These are phyloP conservation scores for Kodamaea neixiangensis DNA, from an alignment of 805 yeast genomes.

Conservation along the genomic window DNA sequence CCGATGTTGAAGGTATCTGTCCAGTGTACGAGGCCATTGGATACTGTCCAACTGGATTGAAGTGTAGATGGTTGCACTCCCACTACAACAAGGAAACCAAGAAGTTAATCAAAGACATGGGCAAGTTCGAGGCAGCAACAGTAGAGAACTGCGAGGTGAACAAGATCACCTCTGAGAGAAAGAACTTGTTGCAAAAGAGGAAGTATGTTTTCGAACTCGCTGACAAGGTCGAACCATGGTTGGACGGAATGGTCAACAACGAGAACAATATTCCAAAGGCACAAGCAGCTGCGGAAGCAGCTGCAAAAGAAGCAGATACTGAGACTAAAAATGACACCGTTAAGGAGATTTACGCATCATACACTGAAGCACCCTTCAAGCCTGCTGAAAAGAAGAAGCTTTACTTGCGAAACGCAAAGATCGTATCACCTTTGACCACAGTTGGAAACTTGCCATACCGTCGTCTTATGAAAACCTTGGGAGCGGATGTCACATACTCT, in stretches of 20 bases:
- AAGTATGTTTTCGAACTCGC: constrained; percentile 59
- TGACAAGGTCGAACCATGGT: constrained; percentile 57
- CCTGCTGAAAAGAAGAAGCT: constrained; percentile 80
- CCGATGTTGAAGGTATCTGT: constrained; percentile 75
- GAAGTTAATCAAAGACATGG: constrained; percentile 47
- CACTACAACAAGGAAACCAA: constrained; percentile 57
- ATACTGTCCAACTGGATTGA: constrained; percentile 87
- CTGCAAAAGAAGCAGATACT: constrained; percentile 20
- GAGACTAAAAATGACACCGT: constrained; percentile 7
- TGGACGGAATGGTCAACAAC: constrained; percentile 60
- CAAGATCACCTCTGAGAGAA: constrained; percentile 49
- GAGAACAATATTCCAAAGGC: constrained; percentile 39
- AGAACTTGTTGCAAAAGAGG: constrained; percentile 58
- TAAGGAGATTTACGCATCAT: constrained; percentile 47
- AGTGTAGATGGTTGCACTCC: constrained; percentile 85
- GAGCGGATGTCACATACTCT: constrained; percentile 90
- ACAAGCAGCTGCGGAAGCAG: constrained; percentile 30
- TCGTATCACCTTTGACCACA: constrained; percentile 93
- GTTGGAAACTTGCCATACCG: constrained; percentile 97
- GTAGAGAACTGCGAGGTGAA: constrained; percentile 61
- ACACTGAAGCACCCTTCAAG: constrained; percentile 74
- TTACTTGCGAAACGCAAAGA: constrained; percentile 70
- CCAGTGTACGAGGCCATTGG: constrained; percentile 85
- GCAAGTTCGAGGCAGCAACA: constrained; percentile 32
- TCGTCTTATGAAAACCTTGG: constrained; percentile 83